Evolutionary conservation across 345 rosid genomes (phyloP).

Genomic region (Bruguiera sexangula): DNA sequence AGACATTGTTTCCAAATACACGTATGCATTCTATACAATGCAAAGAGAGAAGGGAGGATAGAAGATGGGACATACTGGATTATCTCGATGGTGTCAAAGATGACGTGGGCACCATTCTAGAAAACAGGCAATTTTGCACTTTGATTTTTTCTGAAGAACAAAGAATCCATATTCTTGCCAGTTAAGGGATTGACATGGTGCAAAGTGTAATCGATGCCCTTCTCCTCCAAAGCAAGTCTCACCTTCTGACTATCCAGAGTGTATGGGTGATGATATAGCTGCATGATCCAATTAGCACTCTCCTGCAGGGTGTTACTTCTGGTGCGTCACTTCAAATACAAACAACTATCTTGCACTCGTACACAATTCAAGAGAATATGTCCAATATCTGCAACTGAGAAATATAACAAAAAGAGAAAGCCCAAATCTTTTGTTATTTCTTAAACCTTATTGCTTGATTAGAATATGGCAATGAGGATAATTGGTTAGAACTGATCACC

Average conservation of each 20-base stretch:
- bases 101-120: conserved; percentile 68
- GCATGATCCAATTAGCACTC: conserved; percentile 42
- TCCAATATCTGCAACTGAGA: neutral
- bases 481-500: too few relatives aligned
- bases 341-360: neutral
- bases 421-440: neutral
- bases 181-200: conserved; percentile 77
- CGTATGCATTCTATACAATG: neutral
- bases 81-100: conserved; percentile 72
- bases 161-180: conserved; percentile 78
- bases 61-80: conserved; percentile 56
- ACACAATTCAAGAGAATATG: neutral
- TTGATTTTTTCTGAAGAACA: conserved; percentile 73
- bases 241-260: conserved; percentile 88
- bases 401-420: neutral
- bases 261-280: conserved; percentile 86
- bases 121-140: conserved; percentile 76
- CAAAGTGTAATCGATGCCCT: conserved; percentile 84
- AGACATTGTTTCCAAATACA: conserved; percentile 8
- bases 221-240: conserved; percentile 84
- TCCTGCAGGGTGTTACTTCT: neutral
- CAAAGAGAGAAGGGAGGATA: neutral
- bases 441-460: neutral
- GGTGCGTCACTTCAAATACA: neutral
- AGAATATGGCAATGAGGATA: too few relatives aligned